These are phyloP conservation scores for Yamadazyma atlantica DNA, from an alignment of 1,139 yeast species.

Conservation along the genomic window DNA sequence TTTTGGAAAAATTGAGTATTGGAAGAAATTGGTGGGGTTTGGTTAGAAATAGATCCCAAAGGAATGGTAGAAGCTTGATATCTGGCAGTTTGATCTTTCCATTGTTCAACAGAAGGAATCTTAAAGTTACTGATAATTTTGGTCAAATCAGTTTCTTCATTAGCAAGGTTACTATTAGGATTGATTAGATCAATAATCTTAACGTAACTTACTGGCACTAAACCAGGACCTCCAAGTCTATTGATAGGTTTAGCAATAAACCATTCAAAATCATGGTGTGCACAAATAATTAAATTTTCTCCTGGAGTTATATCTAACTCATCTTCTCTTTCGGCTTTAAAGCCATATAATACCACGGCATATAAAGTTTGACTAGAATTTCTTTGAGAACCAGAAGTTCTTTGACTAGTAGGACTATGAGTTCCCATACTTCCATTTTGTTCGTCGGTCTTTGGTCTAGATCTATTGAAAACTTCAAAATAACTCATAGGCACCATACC, in stretches of 20 bases:
- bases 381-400: conserved; percentile 11
- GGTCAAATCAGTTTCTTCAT: conserved; percentile 27
- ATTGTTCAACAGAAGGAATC: conserved; percentile 90
- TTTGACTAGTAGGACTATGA: conserved; percentile 2
- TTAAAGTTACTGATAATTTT: conserved; percentile 55
- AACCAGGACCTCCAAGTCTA: conserved; percentile 93
- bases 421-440: not conserved
- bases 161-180: conserved; percentile 19
- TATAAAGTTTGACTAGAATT: conserved; percentile 39
- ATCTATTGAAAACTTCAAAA: conserved; percentile 76
- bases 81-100: conserved; percentile 89
- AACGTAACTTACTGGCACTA: conserved; percentile 89
- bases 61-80: conserved; percentile 91
- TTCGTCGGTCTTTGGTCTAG: conserved; percentile 31
- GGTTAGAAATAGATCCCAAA: conserved; percentile 50
- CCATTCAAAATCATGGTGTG: conserved; percentile 96
- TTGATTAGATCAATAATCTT: conserved; percentile 74
- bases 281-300: conserved; percentile 88
- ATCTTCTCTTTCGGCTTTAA: conserved; percentile 85
- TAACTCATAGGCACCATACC: conserved; percentile 89
- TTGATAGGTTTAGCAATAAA: conserved; percentile 96
- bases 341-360: conserved; percentile 66
- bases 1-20: conserved; percentile 42
- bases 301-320: conserved; percentile 84
- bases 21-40: conserved; percentile 30